Percentiles rank a stretch among this genome's conserved stretches.
Evolutionary conservation across 306 rosid species (phyloP).

Genomic region (Pachyrhizus erosus): DNA sequence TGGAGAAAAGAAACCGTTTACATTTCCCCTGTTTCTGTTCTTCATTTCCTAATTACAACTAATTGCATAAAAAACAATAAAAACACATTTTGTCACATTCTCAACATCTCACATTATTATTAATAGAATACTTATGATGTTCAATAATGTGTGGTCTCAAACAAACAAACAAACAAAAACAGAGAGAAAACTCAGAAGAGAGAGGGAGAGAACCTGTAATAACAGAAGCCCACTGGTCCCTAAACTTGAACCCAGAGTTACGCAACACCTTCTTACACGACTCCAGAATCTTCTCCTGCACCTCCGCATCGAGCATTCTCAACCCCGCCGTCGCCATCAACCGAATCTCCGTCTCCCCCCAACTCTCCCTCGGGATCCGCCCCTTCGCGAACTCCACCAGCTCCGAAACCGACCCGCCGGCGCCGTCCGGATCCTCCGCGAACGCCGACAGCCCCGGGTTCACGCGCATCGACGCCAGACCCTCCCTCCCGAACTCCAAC

Average conservation of each 20-base stretch:
- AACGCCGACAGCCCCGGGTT: constrained; percentile 85
- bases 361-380: constrained; percentile 64
- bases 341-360: constrained; percentile 81
- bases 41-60: not conserved
- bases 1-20: not conserved
- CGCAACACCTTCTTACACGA: constrained; percentile 69
- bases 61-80: not conserved
- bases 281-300: constrained; percentile 65
- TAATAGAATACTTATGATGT: too few species aligned
- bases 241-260: constrained; percentile 72
- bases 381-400: constrained; percentile 74
- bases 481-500: constrained; percentile 62
- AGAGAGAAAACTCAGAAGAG: not conserved
- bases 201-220: constrained; percentile 65
- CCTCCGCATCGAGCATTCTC: constrained; percentile 59
- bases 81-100: not conserved
- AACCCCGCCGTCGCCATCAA: constrained; percentile 98
- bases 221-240: constrained; percentile 89
- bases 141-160: not conserved
- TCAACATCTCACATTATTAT: not conserved
- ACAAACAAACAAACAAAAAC: not conserved
- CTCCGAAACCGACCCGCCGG: constrained; percentile 65
- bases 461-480: constrained; percentile 67
- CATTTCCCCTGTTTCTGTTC: not conserved
- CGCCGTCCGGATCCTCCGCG: constrained; percentile 61